Conservation (phyloP, 2,329 filamentous ascomycete species). For the Ophiostoma australiae region DNA sequence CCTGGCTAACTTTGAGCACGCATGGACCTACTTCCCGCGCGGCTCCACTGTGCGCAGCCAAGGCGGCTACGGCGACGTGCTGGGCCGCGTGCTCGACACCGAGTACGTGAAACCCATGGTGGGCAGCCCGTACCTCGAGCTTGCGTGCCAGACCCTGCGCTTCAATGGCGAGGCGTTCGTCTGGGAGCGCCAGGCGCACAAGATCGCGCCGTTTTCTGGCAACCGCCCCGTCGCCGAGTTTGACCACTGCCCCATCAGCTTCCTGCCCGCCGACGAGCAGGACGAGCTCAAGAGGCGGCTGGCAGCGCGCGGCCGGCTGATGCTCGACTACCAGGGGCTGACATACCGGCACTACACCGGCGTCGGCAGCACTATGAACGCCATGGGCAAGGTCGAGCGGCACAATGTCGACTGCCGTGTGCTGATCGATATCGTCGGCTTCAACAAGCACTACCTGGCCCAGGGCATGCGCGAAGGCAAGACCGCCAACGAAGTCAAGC, state of each 20-base stretch:
- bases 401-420: slow-evolving; percentile 41
- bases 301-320: slow-evolving; percentile 37
- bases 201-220: slow-evolving; percentile 36
- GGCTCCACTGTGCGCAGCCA: slow-evolving; percentile 39
- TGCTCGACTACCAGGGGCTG: slow-evolving; percentile 41
- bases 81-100: slow-evolving; percentile 39
- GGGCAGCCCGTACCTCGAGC: slow-evolving; percentile 27
- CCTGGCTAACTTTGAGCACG: slow-evolving; percentile 40
- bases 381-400: slow-evolving; percentile 28
- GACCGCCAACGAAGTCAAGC: slow-evolving; percentile 32
- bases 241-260: slow-evolving; percentile 37
- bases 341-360: slow-evolving; percentile 41
- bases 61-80: slow-evolving; percentile 39
- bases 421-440: slow-evolving; percentile 41
- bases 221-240: slow-evolving; percentile 42
- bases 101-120: slow-evolving; percentile 30
- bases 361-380: slow-evolving; percentile 34
- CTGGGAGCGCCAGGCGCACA: slow-evolving; percentile 37
- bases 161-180: slow-evolving; percentile 41
- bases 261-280: slow-evolving; percentile 33
- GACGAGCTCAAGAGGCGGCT: slow-evolving; percentile 33
- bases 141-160: slow-evolving; percentile 36
- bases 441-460: slow-evolving; percentile 40
- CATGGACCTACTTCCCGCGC: slow-evolving; percentile 44
- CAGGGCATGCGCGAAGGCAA: slow-evolving; percentile 37